Evolutionary conservation across 495 filamentous ascomycete genomes (phyloP).

Genomic region (Penicillium waksmanii): DNA sequence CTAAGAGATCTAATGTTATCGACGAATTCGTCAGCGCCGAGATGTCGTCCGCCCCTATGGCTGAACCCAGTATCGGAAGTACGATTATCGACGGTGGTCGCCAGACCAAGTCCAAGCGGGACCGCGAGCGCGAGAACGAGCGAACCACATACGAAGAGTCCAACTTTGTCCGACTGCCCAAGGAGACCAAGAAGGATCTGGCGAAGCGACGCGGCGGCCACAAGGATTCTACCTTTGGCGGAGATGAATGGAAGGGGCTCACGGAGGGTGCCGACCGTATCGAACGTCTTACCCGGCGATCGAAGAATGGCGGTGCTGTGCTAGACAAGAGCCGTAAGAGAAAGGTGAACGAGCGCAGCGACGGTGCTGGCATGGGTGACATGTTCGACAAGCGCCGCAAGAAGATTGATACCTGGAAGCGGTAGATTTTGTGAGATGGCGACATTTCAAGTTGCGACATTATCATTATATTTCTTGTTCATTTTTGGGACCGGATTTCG

Average conservation of each 20-base stretch:
- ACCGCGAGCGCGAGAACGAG: constrained; percentile 72
- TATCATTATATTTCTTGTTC: background rate
- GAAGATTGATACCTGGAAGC: constrained; percentile 64
- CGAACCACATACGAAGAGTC: constrained; percentile 79
- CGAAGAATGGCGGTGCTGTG: constrained; percentile 54
- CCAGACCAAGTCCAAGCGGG: constrained; percentile 68
- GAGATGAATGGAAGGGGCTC: constrained; percentile 82
- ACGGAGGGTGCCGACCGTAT: constrained; percentile 80
- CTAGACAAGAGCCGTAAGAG: constrained; percentile 84
- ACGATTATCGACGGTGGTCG: constrained; percentile 75
- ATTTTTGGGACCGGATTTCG: background rate
- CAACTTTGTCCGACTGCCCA: constrained; percentile 83
- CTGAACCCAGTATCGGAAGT: constrained; percentile 81
- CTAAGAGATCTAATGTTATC: constrained; percentile 71
- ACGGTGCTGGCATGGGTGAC: constrained; percentile 63
- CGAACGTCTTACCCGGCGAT: constrained; percentile 66
- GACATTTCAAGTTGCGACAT: background rate
- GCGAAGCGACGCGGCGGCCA: constrained; percentile 53
- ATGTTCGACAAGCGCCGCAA: constrained; percentile 76
- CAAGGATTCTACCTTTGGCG: constrained; percentile 65
- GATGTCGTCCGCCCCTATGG: constrained; percentile 73
- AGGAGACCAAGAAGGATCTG: constrained; percentile 76
- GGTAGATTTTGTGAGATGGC: constrained; percentile 17
- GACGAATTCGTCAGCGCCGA: constrained; percentile 86
- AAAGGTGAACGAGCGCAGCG: constrained; percentile 56